Evolutionary conservation across 2,329 filamentous ascomycete genomes (phyloP), one percentile per base, ranked within the genome.

Genomic region (Colletotrichum truncatum): DNA sequence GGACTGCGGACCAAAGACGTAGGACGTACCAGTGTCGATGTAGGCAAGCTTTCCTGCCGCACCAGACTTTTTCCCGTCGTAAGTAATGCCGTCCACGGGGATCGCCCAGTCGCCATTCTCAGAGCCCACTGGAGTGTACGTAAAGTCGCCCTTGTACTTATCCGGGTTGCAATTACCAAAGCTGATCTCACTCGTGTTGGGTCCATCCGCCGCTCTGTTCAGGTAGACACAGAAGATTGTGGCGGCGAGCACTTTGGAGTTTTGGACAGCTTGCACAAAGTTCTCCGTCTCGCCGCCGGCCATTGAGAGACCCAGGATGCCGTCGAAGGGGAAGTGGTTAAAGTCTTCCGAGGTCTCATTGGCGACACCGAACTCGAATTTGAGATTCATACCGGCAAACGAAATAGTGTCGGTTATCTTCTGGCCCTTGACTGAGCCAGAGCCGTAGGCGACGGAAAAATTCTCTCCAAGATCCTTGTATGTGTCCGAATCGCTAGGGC

Each of bases 21-120:
- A 96, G 0, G 90, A 92, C 0, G 93, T 96, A 52, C 93, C 93
- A 0, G 92, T 94, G 76, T 97, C 94, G 70, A 97, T 90, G 74
- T 94, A 93, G 30, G 90, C 92, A 2, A 82, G 81, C 51, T 83
- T 76, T 36, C 80, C 81, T 10, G 85, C 87, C 34, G 90, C 80
- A n/a, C 84, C 82, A 11, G 85, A 84, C 8, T 82, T 79, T 43
- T 85, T 82, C 48, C 87, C 90, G 64, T 90, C 84, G 48, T 91
- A 87, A 3, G 85, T 81, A 53, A 89, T 84, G 70, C 91, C 89
- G 43, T 89, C 90, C 59, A 96, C 73, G 0, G 86, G 77, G 28
- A 97, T 89, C 26, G 90, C 88, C 94, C 94, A 97, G 69, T 89
- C 88, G 12, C 86, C 84, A 4, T 79, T 78, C 14, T 83, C 76